A percentile compares a stretch with the other conserved stretches of the same genome.
phyloP scores from a whole-genome alignment of 768 basidiomycete species.

The Mycena alexandri region DNA sequence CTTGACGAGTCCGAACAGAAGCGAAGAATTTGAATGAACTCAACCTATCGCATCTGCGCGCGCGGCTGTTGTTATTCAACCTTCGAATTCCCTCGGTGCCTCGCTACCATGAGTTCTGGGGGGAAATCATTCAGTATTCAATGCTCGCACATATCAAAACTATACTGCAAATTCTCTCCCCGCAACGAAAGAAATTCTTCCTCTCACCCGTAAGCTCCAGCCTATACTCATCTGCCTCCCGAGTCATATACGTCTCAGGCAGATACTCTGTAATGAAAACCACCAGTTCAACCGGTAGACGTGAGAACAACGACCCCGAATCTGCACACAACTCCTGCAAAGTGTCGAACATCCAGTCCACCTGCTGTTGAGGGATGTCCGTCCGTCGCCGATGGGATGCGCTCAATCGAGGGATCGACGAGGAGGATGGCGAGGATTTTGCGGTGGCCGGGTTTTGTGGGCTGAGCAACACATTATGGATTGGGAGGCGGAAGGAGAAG shows the following conservation, averaged over 20 bases:
- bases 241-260: slow-evolving; percentile 11
- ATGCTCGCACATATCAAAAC: slow-evolving; percentile 38
- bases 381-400: slow-evolving; percentile 44
- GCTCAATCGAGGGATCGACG: slow-evolving; percentile 47
- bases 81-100: no score
- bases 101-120: no score
- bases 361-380: slow-evolving; percentile 48
- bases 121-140: no score
- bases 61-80: no score
- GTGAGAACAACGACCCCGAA: background rate
- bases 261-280: slow-evolving; percentile 19
- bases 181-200: slow-evolving; percentile 18
- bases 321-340: slow-evolving; percentile 18
- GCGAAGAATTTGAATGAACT: no score
- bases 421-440: slow-evolving; percentile 55
- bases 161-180: background rate
- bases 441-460: slow-evolving; percentile 51
- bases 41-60: no score
- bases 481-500: no score
- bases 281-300: slow-evolving; percentile 27
- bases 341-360: slow-evolving; percentile 42
- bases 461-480: slow-evolving; percentile 38
- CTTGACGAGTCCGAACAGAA: no score
- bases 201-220: slow-evolving; percentile 40
- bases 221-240: slow-evolving; percentile 33